A percentile compares a stretch with the other conserved stretches of the same genome.
These are phyloP conservation scores for Penicillium brasilianum DNA, from an alignment of 2,329 filamentous ascomycete genomes.

Conservation along the genomic window DNA sequence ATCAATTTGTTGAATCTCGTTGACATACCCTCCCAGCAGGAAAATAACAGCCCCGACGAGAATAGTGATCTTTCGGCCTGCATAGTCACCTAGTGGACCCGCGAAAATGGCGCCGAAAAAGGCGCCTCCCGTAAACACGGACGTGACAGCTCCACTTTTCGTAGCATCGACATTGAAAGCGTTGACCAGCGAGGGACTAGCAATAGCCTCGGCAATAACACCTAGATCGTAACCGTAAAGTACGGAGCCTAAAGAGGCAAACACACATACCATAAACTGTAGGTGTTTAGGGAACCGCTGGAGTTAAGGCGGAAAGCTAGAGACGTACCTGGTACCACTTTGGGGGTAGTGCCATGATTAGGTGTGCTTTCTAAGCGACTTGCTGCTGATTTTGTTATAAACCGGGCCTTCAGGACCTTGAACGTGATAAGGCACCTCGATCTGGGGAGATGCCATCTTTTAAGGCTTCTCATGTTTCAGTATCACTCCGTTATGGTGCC, in stretches of 20 bases:
- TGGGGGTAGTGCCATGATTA: constrained; percentile 46
- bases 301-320: not conserved
- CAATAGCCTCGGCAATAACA: constrained; percentile 63
- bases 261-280: constrained; percentile 61
- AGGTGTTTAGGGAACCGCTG: not conserved
- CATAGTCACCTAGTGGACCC: constrained; percentile 64
- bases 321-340: constrained; percentile 59
- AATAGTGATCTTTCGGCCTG: constrained; percentile 74
- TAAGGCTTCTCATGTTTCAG: not conserved
- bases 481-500: not conserved
- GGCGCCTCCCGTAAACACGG: constrained; percentile 75
- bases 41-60: constrained; percentile 71
- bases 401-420: not conserved
- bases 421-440: not conserved
- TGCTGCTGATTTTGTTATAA: not conserved
- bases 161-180: constrained; percentile 36
- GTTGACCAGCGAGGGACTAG: constrained; percentile 38
- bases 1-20: not conserved
- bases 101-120: constrained; percentile 71
- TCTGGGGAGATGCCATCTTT: not conserved
- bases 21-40: constrained; percentile 63
- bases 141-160: constrained; percentile 69
- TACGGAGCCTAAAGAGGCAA: constrained; percentile 62
- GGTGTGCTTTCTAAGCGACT: not conserved
- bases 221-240: constrained; percentile 64